These are phyloP conservation scores for Ceratocystis lukuohia DNA, from an alignment of 2,329 filamentous ascomycete genomes.

Conservation along the genomic window DNA sequence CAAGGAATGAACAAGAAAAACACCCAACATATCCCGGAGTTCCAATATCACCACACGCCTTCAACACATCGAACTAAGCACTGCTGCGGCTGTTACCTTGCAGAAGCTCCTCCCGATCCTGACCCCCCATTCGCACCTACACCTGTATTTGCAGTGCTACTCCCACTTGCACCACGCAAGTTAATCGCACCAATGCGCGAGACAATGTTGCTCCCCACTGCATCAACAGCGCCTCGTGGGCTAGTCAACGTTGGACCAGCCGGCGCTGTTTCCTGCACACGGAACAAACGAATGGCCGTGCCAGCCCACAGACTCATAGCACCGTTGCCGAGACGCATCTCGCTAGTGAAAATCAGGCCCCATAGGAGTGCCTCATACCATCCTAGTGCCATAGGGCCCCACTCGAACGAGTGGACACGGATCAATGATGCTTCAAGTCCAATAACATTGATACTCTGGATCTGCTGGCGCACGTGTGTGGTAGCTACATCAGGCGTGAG, in stretches of 20 bases:
- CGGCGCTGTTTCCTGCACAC: conserved; percentile 70
- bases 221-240: conserved; percentile 82
- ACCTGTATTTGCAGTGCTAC: conserved; percentile 9
- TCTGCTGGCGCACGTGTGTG: conserved; percentile 37
- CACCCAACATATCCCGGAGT: not conserved
- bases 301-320: conserved; percentile 72
- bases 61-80: not conserved
- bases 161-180: conserved; percentile 36
- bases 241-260: conserved; percentile 69
- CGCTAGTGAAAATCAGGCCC: conserved; percentile 81
- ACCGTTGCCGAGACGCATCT: conserved; percentile 80
- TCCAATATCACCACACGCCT: not conserved
- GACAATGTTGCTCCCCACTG: conserved; percentile 80
- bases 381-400: conserved; percentile 76
- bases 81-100: not conserved
- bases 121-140: not conserved
- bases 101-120: not conserved
- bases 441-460: conserved; percentile 49
- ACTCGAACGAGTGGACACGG: conserved; percentile 81
- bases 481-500: conserved; percentile 32
- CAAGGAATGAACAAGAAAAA: not conserved
- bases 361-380: conserved; percentile 95
- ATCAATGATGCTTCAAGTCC: conserved; percentile 63
- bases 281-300: conserved; percentile 76
- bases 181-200: conserved; percentile 74